These are phyloP conservation scores for Eremothecium coryli DNA, from an alignment of 1,139 yeast genomes.

Conservation along the genomic window DNA sequence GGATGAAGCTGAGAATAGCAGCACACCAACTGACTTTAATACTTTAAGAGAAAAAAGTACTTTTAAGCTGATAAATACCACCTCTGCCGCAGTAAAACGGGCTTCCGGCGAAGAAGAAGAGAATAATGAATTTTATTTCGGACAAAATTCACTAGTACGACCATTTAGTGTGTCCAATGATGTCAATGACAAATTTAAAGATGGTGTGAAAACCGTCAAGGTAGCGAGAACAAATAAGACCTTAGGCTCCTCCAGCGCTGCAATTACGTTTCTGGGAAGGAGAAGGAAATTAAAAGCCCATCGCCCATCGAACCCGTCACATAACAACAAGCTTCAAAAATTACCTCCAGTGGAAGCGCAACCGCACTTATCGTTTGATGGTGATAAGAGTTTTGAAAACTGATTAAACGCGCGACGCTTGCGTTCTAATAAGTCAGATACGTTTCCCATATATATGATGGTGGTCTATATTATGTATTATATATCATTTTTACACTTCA, in stretches of 20 bases:
- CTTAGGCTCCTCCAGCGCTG: conserved; percentile 50
- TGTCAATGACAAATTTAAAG: conserved; percentile 35
- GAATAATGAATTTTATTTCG: conserved; percentile 33
- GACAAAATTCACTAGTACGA: conserved; percentile 41
- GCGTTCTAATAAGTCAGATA: no score
- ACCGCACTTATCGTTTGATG: no score
- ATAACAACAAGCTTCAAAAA: background rate
- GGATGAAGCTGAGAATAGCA: conserved; percentile 35
- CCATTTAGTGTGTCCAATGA: conserved; percentile 39
- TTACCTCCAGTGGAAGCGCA: no score
- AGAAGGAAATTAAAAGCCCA: conserved; percentile 20
- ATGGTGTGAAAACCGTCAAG: conserved; percentile 46
- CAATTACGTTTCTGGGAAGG: conserved; percentile 46
- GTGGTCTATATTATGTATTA: no score
- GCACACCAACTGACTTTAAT: conserved; percentile 38
- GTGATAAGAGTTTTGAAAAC: no score
- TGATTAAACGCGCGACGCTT: no score
- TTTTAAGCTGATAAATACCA: conserved; percentile 24
- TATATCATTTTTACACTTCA: no score
- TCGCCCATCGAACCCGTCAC: background rate
- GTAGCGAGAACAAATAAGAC: conserved; percentile 47
- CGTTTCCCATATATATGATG: no score
- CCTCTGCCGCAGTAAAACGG: conserved; percentile 13
- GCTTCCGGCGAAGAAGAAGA: conserved; percentile 33
- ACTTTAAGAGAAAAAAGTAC: conserved; percentile 42